Evolutionary conservation across 169 alveolate genomes (phyloP), one percentile per base, ranked within the genome.

Genomic region (Plasmodium inui): DNA sequence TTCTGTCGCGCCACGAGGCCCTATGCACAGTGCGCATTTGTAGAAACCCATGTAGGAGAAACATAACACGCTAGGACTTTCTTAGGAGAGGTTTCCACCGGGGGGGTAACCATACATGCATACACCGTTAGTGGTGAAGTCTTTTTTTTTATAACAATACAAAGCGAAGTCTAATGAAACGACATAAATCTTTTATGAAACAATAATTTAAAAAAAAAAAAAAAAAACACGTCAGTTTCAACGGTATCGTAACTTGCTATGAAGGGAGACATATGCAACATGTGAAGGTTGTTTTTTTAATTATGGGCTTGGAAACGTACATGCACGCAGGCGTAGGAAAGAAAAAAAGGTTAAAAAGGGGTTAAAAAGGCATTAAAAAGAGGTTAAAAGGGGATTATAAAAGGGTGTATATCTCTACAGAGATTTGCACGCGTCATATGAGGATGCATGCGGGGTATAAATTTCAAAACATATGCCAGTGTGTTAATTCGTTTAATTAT

Each of bases 221-320:
- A 79, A 79, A 44, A 79, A 79, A 34, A 79, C 84, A 26, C 84
- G 84, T 79, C 26, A 79, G 84, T 79, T 79, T 79, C 84, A 44
- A 79, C 84, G 84, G 84, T 79, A 37, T 14, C 5, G 26, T 14
- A 44, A 79, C n/a, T 79, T 79, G 46, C 14, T 8, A 30, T 79
- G 44, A 5, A 17, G 17, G 34, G 76, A 6, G 34, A 61, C 17
- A 67, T 3, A n/a, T 26, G 28, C 41, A 26, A 67, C 30, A 67
- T 67, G 3, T 22, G 37, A 17, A 26, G 12, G 30, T 28, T 26
- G n/a, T 22, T 26, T 61, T 26, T 67, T 67, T 67, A 67, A 67
- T 19, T 67, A 67, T 41, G 34, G 34, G 17, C 17, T 67, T 67
- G 30, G 37, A 67, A 67, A 22, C 37, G 76, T 67, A 67, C 41